phyloP scores from a whole-genome alignment of 2,329 filamentous ascomycete genomes.

The Chlorencoelia australis region DNA sequence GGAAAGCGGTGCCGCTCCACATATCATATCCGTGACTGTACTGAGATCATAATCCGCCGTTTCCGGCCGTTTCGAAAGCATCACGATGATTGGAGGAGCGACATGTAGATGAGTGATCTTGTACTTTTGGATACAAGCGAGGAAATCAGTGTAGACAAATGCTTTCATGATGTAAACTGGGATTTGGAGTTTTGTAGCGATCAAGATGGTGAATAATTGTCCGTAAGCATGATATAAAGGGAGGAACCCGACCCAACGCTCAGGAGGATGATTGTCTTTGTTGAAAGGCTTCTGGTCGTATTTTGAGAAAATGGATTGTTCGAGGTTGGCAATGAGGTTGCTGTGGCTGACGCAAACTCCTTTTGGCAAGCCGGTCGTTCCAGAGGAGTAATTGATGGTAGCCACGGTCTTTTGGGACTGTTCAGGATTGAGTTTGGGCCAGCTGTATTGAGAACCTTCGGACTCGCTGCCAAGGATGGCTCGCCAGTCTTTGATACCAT shows the following conservation, averaged over 20 bases:
- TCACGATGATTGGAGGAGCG: slow-evolving; percentile 48
- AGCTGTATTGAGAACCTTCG: slow-evolving; percentile 49
- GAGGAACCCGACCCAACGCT: not conserved
- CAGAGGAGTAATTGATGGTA: slow-evolving; percentile 50
- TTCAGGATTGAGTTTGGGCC: slow-evolving; percentile 24
- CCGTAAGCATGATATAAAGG: slow-evolving; percentile 3
- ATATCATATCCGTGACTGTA: slow-evolving; percentile 36
- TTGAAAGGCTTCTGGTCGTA: slow-evolving; percentile 38
- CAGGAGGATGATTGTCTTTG: not conserved
- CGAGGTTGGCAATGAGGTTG: slow-evolving; percentile 15
- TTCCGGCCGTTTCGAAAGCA: slow-evolving; percentile 47
- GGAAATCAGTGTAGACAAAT: slow-evolving; percentile 43
- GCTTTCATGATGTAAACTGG: slow-evolving; percentile 48
- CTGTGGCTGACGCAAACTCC: slow-evolving; percentile 52
- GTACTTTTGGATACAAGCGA: slow-evolving; percentile 39
- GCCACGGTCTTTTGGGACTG: slow-evolving; percentile 38
- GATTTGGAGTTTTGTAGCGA: slow-evolving; percentile 33
- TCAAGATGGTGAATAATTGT: slow-evolving; percentile 34
- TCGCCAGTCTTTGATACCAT: slow-evolving; percentile 51
- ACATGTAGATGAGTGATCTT: slow-evolving; percentile 43
- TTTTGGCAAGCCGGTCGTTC: slow-evolving; percentile 77
- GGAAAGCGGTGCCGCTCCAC: slow-evolving; percentile 43
- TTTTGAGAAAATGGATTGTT: slow-evolving; percentile 8
- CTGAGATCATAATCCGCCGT: slow-evolving; percentile 42
- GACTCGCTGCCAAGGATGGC: slow-evolving; percentile 41